Conservation (phyloP, 768 basidiomycete genomes). For the Hebeloma cylindrosporum region DNA sequence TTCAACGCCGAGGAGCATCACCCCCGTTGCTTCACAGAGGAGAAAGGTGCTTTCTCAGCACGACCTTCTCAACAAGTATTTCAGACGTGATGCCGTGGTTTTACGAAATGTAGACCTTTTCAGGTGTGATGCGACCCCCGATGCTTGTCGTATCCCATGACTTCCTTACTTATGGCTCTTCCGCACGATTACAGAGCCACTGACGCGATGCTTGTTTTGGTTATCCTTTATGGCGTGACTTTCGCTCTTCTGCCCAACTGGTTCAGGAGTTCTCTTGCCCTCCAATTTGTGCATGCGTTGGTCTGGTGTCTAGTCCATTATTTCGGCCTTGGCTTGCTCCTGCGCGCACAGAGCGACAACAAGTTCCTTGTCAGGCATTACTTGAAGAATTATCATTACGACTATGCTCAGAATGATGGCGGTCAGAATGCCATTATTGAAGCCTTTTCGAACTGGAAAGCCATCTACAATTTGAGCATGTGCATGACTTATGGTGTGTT, state of each 20-base stretch:
- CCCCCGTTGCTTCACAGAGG: conserved; percentile 15
- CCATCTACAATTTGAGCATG: conserved; percentile 87
- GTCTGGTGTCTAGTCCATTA: conserved; percentile 87
- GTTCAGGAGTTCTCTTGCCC: conserved; percentile 52
- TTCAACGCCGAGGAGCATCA: conserved; percentile 11
- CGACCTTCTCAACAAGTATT: conserved; percentile 88
- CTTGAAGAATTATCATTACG: conserved; percentile 91
- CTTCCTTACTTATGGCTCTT: conserved; percentile 18
- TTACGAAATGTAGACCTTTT: conserved; percentile 82
- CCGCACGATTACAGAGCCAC: conserved; percentile 56
- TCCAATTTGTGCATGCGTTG: conserved; percentile 84
- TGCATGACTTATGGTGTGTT: conserved; percentile 88
- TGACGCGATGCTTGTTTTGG: conserved; percentile 77
- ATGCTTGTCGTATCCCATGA: background rate
- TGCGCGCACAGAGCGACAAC: conserved; percentile 80
- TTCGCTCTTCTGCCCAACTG: conserved; percentile 56
- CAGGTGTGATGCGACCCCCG: conserved; percentile 49
- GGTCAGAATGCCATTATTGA: conserved; percentile 83
- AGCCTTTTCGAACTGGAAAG: conserved; percentile 95
- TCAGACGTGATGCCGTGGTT: conserved; percentile 82
- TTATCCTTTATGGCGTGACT: conserved; percentile 66
- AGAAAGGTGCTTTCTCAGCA: conserved; percentile 65
- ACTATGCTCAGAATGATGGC: conserved; percentile 53
- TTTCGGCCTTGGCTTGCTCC: conserved; percentile 79
- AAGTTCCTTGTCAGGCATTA: conserved; percentile 95